Percentiles rank a stretch among this genome's conserved stretches.
Conservation (phyloP, 2,329 filamentous ascomycete species). For the Aspergillus ustus region DNA sequence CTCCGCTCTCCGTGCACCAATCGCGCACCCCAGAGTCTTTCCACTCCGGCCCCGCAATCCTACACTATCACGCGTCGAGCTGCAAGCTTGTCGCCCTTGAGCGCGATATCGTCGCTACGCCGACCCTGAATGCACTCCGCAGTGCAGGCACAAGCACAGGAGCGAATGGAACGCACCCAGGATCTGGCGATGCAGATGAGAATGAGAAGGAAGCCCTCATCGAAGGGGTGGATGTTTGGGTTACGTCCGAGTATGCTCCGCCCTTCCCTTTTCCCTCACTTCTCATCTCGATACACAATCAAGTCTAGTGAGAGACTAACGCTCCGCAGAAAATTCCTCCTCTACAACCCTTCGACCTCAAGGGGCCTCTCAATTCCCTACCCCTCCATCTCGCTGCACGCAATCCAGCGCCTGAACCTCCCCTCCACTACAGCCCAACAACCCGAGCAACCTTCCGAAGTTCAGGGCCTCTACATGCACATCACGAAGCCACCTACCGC, state of each 20-base stretch:
- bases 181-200: conserved; percentile 3
- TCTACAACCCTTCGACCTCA: conserved; percentile 42
- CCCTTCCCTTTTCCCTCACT: not conserved
- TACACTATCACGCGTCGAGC: conserved; percentile 52
- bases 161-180: conserved; percentile 15
- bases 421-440: conserved; percentile 26
- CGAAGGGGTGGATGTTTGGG: conserved; percentile 49
- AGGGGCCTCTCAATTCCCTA: conserved; percentile 53
- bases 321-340: conserved; percentile 47
- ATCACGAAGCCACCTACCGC: conserved; percentile 38
- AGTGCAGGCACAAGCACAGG: conserved; percentile 23
- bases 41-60: conserved; percentile 51
- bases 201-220: conserved; percentile 43
- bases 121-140: conserved; percentile 40
- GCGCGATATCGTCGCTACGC: conserved; percentile 41
- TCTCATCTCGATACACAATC: not conserved
- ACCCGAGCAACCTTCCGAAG: conserved; percentile 24
- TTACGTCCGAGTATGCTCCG: conserved; percentile 52
- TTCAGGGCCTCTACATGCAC: conserved; percentile 55
- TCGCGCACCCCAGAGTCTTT: conserved; percentile 54
- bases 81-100: conserved; percentile 51
- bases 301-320: conserved; percentile 14
- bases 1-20: conserved; percentile 51
- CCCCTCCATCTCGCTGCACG: conserved; percentile 54
- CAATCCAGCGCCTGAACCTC: conserved; percentile 50